Percentiles rank a stretch among this genome's conserved stretches.
These are phyloP conservation scores for Rhizomucor pusillus DNA, from an alignment of 371 early-diverging fungal genomes.

Conservation along the genomic window DNA sequence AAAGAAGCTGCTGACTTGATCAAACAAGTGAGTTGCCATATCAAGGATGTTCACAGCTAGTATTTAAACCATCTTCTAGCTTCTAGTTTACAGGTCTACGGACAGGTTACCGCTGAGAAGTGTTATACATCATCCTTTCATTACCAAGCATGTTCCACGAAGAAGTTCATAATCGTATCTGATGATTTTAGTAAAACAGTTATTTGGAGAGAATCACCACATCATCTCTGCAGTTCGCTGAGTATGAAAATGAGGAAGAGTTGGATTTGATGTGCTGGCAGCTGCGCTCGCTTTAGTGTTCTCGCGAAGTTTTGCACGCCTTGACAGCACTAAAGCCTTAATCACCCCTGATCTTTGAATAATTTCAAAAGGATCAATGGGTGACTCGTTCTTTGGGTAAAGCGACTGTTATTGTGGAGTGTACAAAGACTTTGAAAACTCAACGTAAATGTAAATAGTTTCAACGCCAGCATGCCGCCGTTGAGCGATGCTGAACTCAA, in stretches of 20 bases:
- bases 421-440: not conserved
- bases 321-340: no score
- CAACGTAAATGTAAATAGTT: conserved; percentile 23
- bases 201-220: no score
- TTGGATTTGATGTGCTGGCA: no score
- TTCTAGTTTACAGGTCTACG: conserved; percentile 77
- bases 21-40: conserved; percentile 55
- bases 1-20: conserved; percentile 92
- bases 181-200: no score
- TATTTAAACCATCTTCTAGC: conserved; percentile 25
- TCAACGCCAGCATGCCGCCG: conserved; percentile 61
- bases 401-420: not conserved
- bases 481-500: conserved; percentile 44
- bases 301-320: no score
- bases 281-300: no score
- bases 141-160: conserved; percentile 14
- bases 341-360: no score
- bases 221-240: no score
- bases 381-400: conserved; percentile 54
- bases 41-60: not conserved
- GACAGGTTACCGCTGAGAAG: conserved; percentile 74
- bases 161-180: no score
- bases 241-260: no score
- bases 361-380: conserved; percentile 18
- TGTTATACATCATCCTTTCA: conserved; percentile 86